Evolutionary conservation across 1,284 basidiomycete species (phyloP).

Genomic region (Cystobasidiaceae sp.): DNA sequence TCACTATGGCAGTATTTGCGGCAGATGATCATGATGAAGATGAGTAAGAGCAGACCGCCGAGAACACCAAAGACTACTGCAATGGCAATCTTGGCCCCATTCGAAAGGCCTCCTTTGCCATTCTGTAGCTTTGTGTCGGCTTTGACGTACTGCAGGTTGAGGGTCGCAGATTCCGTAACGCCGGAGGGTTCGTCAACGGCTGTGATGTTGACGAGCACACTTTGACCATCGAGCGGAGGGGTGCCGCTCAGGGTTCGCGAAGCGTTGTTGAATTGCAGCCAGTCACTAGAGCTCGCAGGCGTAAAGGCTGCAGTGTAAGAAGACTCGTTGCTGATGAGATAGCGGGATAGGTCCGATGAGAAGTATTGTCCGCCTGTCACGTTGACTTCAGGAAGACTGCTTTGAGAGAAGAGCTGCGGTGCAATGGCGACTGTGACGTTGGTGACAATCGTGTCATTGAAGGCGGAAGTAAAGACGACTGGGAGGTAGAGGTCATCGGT

Average conservation of each 20-base stretch:
- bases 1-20: slow-evolving; percentile 21
- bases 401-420: slow-evolving; percentile 60
- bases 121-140: slow-evolving; percentile 7
- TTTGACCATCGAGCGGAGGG: slow-evolving; percentile 47
- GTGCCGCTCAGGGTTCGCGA: slow-evolving; percentile 56
- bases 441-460: slow-evolving; percentile 57
- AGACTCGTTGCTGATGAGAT: slow-evolving; percentile 28
- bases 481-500: slow-evolving; percentile 53
- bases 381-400: slow-evolving; percentile 55
- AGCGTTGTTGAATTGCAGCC: slow-evolving; percentile 59
- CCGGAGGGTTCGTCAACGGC: neutral
- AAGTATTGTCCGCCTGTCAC: slow-evolving; percentile 49
- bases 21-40: slow-evolving; percentile 35
- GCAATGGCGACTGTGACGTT: slow-evolving; percentile 61
- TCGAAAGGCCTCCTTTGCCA: slow-evolving; percentile 30
- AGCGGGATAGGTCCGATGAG: slow-evolving; percentile 33
- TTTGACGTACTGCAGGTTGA: slow-evolving; percentile 23
- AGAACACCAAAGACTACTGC: slow-evolving; percentile 39
- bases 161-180: slow-evolving; percentile 15
- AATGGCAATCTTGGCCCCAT: slow-evolving; percentile 36
- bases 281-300: slow-evolving; percentile 54
- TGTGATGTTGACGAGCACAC: slow-evolving; percentile 32
- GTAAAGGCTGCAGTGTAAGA: slow-evolving; percentile 46
- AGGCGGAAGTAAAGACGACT: slow-evolving; percentile 58
- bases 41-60: slow-evolving; percentile 34